Percentiles rank a stretch among this genome's conserved stretches.
Evolutionary conservation across 2,329 filamentous ascomycete species (phyloP).

Genomic region (Pseudocercospora vitis): DNA sequence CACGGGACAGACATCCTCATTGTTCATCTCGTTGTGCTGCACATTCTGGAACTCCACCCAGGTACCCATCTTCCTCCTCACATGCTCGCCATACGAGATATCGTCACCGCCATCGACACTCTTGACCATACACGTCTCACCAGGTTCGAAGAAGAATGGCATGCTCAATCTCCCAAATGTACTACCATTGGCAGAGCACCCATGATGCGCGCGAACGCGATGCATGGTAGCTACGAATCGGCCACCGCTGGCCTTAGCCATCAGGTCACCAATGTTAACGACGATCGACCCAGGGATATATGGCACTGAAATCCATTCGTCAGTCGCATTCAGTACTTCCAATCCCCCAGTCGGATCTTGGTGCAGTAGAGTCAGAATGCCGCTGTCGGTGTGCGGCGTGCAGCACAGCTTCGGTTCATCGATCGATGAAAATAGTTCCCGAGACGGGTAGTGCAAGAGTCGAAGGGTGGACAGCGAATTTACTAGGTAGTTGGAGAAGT

Average conservation of each 20-base stretch:
- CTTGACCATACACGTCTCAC: slow-evolving; percentile 43
- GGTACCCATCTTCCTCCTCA: slow-evolving; percentile 46
- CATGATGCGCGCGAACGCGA: slow-evolving; percentile 39
- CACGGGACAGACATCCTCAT: neutral
- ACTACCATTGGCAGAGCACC: slow-evolving; percentile 21
- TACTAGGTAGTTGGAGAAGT: slow-evolving; percentile 45
- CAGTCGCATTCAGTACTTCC: slow-evolving; percentile 47
- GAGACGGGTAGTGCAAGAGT: slow-evolving; percentile 48
- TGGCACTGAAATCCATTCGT: slow-evolving; percentile 45
- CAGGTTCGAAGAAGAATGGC: slow-evolving; percentile 52
- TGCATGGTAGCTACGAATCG: slow-evolving; percentile 49
- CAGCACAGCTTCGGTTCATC: slow-evolving; percentile 36
- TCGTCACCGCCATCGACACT: slow-evolving; percentile 44
- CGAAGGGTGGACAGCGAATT: slow-evolving; percentile 48
- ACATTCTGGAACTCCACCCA: slow-evolving; percentile 42
- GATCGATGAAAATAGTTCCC: slow-evolving; percentile 18
- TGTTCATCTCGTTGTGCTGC: neutral
- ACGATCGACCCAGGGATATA: slow-evolving; percentile 46
- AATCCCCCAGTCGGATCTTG: slow-evolving; percentile 51
- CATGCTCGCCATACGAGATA: slow-evolving; percentile 46
- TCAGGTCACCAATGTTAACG: slow-evolving; percentile 50
- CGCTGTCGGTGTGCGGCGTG: slow-evolving; percentile 49
- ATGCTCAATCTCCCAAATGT: slow-evolving; percentile 44
- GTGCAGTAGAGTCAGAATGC: slow-evolving; percentile 51
- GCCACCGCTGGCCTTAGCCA: slow-evolving; percentile 45